These are phyloP conservation scores for Grifola frondosa DNA, from an alignment of 1,284 basidiomycete genomes.

Conservation along the genomic window DNA sequence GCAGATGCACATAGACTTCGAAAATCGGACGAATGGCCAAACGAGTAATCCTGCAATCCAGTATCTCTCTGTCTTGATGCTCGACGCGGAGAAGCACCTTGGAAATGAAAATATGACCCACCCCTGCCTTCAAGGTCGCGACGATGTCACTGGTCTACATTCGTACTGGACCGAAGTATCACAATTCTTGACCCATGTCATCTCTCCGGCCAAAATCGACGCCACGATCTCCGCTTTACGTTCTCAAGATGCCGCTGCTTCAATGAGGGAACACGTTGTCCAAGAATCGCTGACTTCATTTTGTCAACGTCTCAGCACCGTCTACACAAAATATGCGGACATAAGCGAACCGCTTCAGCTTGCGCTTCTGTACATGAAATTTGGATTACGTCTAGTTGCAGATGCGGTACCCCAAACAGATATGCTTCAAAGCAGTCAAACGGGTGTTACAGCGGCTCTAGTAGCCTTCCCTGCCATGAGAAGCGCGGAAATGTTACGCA, in stretches of 20 bases:
- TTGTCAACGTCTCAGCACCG: constrained; percentile 53
- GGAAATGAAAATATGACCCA: constrained; percentile 23
- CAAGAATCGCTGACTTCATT: constrained; percentile 70
- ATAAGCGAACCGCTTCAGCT: constrained; percentile 66
- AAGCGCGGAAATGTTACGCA: constrained; percentile 39
- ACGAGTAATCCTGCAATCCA: constrained; percentile 46
- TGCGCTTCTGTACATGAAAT: constrained; percentile 65
- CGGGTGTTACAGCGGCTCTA: constrained; percentile 35
- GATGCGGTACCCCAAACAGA: constrained; percentile 29
- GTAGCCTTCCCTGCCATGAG: constrained; percentile 54
- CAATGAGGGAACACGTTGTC: constrained; percentile 55
- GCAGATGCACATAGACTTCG: constrained; percentile 56
- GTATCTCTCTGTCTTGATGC: constrained; percentile 45
- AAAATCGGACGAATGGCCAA: constrained; percentile 64
- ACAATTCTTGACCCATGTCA: constrained; percentile 64
- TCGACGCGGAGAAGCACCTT: constrained; percentile 23
- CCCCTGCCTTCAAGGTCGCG: constrained; percentile 29
- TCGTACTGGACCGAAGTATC: constrained; percentile 83
- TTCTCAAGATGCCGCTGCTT: constrained; percentile 37
- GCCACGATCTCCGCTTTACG: constrained; percentile 38
- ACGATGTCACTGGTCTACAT: constrained; percentile 63
- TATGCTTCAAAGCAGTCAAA: background rate
- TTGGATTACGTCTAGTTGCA: constrained; percentile 71
- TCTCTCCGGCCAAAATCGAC: constrained; percentile 47
- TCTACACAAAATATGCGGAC: constrained; percentile 68